Evolutionary conservation across 805 yeast species (phyloP).

Genomic region (Yarrowia sp.): DNA sequence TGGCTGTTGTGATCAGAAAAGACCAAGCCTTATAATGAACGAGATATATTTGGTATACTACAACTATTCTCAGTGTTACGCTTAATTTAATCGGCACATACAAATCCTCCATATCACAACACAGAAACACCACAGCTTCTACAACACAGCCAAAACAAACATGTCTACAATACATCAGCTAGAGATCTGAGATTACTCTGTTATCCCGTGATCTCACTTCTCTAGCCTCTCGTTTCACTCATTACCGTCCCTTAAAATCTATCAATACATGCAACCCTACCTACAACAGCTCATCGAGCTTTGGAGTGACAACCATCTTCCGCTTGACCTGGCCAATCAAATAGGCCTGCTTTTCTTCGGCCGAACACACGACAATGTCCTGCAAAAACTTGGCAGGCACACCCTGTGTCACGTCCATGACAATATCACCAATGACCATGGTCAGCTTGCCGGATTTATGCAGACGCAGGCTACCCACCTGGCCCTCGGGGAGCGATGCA

Average conservation of each 20-base stretch:
- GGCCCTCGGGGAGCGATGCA: constrained; percentile 45
- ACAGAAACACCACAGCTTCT: too few relatives aligned
- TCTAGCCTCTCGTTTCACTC: not conserved
- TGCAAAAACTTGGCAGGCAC: constrained; percentile 67
- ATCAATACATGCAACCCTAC: not conserved
- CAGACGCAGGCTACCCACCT: constrained; percentile 66
- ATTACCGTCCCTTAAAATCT: not conserved
- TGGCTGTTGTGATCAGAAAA: too few relatives aligned
- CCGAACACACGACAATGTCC: constrained; percentile 60
- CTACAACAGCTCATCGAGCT: constrained; percentile 31
- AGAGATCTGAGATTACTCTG: too few relatives aligned
- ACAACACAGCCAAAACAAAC: too few relatives aligned
- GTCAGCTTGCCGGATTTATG: constrained; percentile 84
- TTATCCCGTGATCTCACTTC: too few relatives aligned
- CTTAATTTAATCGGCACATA: too few relatives aligned
- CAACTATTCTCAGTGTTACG: too few relatives aligned
- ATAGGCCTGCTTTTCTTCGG: constrained; percentile 44
- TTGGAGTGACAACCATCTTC: constrained; percentile 59
- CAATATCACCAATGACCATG: constrained; percentile 65
- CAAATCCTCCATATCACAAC: too few relatives aligned
- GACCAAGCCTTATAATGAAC: too few relatives aligned
- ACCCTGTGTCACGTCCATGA: constrained; percentile 69
- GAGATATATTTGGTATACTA: too few relatives aligned
- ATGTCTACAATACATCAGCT: too few relatives aligned
- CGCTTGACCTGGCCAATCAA: constrained; percentile 55